phyloP scores from a whole-genome alignment of 345 rosid species.

The Iberis pinnata region DNA sequence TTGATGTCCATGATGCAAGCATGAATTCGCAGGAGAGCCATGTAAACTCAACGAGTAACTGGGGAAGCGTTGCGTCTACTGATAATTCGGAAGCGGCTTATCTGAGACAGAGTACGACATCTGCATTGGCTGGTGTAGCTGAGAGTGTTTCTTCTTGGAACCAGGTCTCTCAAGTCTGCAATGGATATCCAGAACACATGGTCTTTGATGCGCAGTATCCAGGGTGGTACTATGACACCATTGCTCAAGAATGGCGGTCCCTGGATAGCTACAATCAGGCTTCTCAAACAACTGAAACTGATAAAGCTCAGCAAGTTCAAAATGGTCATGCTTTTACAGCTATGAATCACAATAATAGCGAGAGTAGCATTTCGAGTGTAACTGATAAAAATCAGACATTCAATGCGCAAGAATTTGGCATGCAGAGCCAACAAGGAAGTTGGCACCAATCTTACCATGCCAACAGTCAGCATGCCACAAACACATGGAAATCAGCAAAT shows the following conservation, averaged over 20 bases:
- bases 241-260: constrained; percentile 61
- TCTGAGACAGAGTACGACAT: constrained; percentile 56
- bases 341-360: constrained; percentile 31
- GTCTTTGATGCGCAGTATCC: constrained; percentile 83
- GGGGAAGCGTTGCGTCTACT: constrained; percentile 35
- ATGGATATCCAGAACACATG: constrained; percentile 87
- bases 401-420: constrained; percentile 36
- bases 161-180: constrained; percentile 54
- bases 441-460: constrained; percentile 49
- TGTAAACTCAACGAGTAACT: constrained; percentile 33
- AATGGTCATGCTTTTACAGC: constrained; percentile 42
- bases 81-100: constrained; percentile 48
- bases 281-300: constrained; percentile 34
- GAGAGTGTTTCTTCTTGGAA: constrained; percentile 59
- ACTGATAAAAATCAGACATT: constrained; percentile 38
- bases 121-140: constrained; percentile 43
- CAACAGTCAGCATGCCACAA: constrained; percentile 36
- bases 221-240: constrained; percentile 84
- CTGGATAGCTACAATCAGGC: constrained; percentile 63
- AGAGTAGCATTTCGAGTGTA: constrained; percentile 33
- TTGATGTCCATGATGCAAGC: constrained; percentile 38
- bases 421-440: constrained; percentile 37
- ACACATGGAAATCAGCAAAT: constrained; percentile 45
- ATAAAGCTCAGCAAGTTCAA: constrained; percentile 49
- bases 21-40: constrained; percentile 33